These are phyloP conservation scores for Halteria grandinella DNA, from an alignment of 73 alveolate species.

Conservation along the genomic window DNA sequence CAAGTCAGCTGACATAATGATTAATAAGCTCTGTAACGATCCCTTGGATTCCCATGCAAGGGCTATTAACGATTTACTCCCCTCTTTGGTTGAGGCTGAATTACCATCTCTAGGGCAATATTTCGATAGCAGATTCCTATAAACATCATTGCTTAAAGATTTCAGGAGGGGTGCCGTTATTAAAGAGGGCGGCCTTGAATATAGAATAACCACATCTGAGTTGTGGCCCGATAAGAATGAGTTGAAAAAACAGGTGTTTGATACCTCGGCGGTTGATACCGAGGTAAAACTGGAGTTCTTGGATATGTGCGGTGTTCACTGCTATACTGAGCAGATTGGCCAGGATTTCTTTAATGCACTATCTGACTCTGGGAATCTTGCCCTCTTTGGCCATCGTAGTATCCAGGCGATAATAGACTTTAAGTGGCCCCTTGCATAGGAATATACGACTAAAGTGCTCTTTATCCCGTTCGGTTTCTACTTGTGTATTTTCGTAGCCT, in stretches of 20 bases:
- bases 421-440: conserved; percentile 52
- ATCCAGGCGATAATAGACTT: conserved; percentile 37
- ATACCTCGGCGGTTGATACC: conserved; percentile 10
- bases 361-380: conserved; percentile 27
- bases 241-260: conserved; percentile 17
- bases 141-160: conserved; percentile 9
- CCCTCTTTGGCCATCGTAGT: conserved; percentile 14
- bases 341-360: conserved; percentile 26
- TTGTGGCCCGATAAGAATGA: conserved; percentile 34
- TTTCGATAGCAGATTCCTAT: conserved; percentile 9
- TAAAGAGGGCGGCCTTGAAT: conserved; percentile 8
- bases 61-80: neutral
- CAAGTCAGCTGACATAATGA: conserved; percentile 30
- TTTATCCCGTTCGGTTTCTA: conserved; percentile 34
- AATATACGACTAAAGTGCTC: conserved; percentile 19
- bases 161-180: conserved; percentile 43
- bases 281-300: conserved; percentile 19
- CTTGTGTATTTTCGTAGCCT: conserved; percentile 4
- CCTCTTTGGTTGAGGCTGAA: conserved; percentile 11
- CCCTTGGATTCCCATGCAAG: conserved; percentile 49
- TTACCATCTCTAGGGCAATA: conserved; percentile 20
- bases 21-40: neutral
- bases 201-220: conserved; percentile 6
- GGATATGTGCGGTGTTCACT: conserved; percentile 27
- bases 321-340: conserved; percentile 18